These are phyloP conservation scores for Edhazardia aedis DNA, from an alignment of 371 early-diverging fungal genomes.

Conservation along the genomic window DNA sequence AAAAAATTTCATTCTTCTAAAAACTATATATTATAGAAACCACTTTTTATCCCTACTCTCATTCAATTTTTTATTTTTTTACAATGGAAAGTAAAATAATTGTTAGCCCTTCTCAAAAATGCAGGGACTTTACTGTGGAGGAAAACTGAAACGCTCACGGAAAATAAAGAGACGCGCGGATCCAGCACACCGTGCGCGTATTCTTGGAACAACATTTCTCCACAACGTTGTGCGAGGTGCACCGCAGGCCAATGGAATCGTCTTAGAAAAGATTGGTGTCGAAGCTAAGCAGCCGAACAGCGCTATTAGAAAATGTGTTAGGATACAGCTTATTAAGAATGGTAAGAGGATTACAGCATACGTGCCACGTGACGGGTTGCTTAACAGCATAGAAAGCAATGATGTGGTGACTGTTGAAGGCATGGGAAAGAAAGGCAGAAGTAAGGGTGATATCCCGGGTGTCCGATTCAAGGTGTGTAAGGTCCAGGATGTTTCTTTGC, in stretches of 20 bases:
- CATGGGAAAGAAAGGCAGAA: slow-evolving; percentile 53
- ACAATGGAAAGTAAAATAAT: too few relatives aligned
- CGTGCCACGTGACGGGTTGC: slow-evolving; percentile 98
- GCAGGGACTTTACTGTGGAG: slow-evolving; percentile 77
- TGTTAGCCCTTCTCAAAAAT: too few relatives aligned
- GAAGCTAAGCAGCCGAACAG: slow-evolving; percentile 99
- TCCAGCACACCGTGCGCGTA: slow-evolving; percentile 85
- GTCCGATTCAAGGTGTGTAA: slow-evolving; percentile 99
- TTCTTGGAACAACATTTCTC: slow-evolving; percentile 83
- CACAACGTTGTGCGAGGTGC: slow-evolving; percentile 86
- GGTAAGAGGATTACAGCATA: slow-evolving; percentile 99
- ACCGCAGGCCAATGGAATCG: slow-evolving; percentile 99
- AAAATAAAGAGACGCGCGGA: slow-evolving; percentile 95
- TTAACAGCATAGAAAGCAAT: slow-evolving; percentile 87
- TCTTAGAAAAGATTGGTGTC: slow-evolving; percentile 97
- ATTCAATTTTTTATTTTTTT: too few relatives aligned
- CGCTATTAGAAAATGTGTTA: slow-evolving; percentile 99
- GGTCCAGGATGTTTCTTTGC: slow-evolving; percentile 92
- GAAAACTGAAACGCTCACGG: slow-evolving; percentile 75
- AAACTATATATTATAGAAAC: too few relatives aligned
- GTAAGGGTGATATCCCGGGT: slow-evolving; percentile 99
- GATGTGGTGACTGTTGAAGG: slow-evolving; percentile 47
- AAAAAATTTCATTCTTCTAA: too few relatives aligned
- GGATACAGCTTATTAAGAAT: slow-evolving; percentile 98
- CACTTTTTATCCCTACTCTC: too few relatives aligned